These are phyloP conservation scores for Peronospora farinosa DNA, from an alignment of 352 stramenopile species.

Conservation along the genomic window DNA sequence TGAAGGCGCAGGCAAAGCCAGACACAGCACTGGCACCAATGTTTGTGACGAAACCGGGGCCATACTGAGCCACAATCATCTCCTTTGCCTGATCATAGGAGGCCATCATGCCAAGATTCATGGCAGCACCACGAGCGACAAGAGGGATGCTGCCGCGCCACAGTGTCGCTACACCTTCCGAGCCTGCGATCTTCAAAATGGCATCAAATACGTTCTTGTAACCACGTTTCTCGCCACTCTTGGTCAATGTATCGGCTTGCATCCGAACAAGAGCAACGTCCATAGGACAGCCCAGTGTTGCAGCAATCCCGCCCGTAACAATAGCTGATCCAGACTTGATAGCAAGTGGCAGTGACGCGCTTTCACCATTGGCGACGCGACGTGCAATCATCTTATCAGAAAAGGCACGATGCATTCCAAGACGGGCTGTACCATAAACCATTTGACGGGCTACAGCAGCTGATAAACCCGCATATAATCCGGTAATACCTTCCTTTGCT, in stretches of 20 bases:
- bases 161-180: slow-evolving; percentile 86
- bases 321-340: slow-evolving; percentile 76
- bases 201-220: slow-evolving; percentile 99
- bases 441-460: slow-evolving; percentile 78
- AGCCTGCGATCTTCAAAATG: slow-evolving; percentile 80
- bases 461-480: slow-evolving; percentile 81
- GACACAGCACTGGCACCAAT: slow-evolving; percentile 91
- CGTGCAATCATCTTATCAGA: slow-evolving; percentile 72
- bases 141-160: slow-evolving; percentile 89
- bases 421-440: slow-evolving; percentile 79
- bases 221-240: slow-evolving; percentile 86
- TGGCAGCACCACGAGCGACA: slow-evolving; percentile 95
- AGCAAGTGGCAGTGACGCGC: slow-evolving; percentile 55
- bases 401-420: slow-evolving; percentile 81
- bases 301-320: slow-evolving; percentile 81
- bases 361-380: slow-evolving; percentile 64
- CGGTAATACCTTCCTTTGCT: slow-evolving; percentile 68
- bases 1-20: slow-evolving; percentile 96
- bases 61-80: slow-evolving; percentile 61
- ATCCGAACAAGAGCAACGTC: slow-evolving; percentile 97
- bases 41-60: slow-evolving; percentile 85
- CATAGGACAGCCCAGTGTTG: slow-evolving; percentile 96
- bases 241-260: slow-evolving; percentile 94
- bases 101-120: slow-evolving; percentile 99
- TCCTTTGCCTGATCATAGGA: slow-evolving; percentile 99